Percentiles rank a stretch among this genome's conserved stretches.
phyloP scores from a whole-genome alignment of 305 asterid species.

The Fraxinus velutina region DNA sequence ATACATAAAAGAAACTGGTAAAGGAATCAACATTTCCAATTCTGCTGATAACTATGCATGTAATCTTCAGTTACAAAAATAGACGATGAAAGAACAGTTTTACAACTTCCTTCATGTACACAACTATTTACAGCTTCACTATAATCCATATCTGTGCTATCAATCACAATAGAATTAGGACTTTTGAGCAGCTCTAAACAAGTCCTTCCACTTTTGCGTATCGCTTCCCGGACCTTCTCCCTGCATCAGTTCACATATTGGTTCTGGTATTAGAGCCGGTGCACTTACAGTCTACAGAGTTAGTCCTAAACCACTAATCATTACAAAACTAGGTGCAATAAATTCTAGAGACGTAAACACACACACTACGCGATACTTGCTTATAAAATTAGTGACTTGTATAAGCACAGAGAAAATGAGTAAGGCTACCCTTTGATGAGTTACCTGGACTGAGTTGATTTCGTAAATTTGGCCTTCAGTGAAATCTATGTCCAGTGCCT shows the following conservation, averaged over 20 bases:
- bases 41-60: not conserved
- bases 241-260: constrained; percentile 37
- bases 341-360: not conserved
- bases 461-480: constrained; percentile 80
- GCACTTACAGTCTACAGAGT: not conserved
- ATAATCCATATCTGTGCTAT: not conserved
- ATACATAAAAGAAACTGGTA: not conserved
- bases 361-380: not conserved
- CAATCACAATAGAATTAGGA: not conserved
- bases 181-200: constrained; percentile 56
- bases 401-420: not conserved
- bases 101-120: not conserved
- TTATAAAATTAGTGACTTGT: not conserved
- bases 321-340: not conserved
- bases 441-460: constrained; percentile 81
- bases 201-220: constrained; percentile 58
- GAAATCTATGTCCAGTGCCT: constrained; percentile 73
- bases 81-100: not conserved
- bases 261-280: not conserved
- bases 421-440: not conserved
- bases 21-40: not conserved
- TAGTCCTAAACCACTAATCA: not conserved
- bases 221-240: constrained; percentile 94
- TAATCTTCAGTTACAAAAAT: not conserved
- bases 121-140: not conserved